These are phyloP conservation scores for Mycosarcoma maydis DNA, from an alignment of 1,284 basidiomycete genomes.

Conservation along the genomic window DNA sequence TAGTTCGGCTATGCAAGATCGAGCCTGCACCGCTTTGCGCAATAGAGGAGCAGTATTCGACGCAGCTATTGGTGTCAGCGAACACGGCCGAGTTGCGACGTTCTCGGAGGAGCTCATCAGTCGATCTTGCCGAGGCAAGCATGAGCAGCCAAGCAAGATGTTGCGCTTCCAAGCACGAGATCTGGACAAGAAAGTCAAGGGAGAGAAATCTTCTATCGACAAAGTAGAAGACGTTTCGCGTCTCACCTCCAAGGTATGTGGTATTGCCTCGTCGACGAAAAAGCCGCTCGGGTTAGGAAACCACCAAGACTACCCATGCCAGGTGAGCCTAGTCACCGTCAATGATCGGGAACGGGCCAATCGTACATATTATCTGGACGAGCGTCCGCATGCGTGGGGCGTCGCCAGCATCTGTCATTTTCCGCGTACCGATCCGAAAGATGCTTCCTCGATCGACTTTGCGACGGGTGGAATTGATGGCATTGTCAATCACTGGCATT, in stretches of 20 bases:
- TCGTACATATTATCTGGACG: constrained; percentile 34
- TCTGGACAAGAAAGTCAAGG: constrained; percentile 6
- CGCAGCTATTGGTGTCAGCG: constrained; percentile 25
- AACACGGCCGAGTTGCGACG: constrained; percentile 16
- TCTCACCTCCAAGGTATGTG: constrained; percentile 39
- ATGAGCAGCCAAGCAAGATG: constrained; percentile 7
- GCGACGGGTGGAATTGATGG: constrained; percentile 45
- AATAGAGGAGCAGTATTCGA: constrained; percentile 21
- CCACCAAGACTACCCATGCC: constrained; percentile 26
- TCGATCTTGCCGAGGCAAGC: background rate
- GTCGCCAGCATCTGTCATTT: constrained; percentile 32
- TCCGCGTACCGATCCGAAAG: constrained; percentile 22
- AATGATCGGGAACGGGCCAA: constrained; percentile 9
- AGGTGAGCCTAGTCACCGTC: constrained; percentile 38
- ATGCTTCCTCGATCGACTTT: constrained; percentile 33
- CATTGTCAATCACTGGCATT: constrained; percentile 42
- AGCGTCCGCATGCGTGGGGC: constrained; percentile 28
- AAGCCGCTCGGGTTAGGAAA: constrained; percentile 27
- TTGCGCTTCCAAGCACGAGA: constrained; percentile 11
- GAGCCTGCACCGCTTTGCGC: background rate
- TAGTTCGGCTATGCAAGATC: constrained; percentile 4
- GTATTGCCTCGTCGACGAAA: constrained; percentile 33
- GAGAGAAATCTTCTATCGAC: constrained; percentile 21
- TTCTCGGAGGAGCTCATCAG: constrained; percentile 4
- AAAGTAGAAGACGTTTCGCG: constrained; percentile 30